Evolutionary conservation across 306 rosid species (phyloP), one percentile per base, ranked within the genome.

Genomic region (Elaeagnus macrophylla): DNA sequence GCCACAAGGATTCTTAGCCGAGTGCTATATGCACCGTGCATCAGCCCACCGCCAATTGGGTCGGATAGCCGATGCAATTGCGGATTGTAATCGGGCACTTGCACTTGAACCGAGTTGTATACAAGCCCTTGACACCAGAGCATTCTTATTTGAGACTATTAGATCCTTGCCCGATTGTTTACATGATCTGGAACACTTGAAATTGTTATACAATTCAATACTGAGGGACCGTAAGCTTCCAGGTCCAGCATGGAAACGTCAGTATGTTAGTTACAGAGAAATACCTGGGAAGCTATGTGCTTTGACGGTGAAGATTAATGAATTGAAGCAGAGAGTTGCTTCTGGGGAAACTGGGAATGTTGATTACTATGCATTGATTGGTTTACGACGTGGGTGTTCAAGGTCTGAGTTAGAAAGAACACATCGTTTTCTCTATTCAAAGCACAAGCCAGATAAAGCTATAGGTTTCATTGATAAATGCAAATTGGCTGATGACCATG

Each of bases 161-260:
- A 81, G 95, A 38, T 87, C 95, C 66, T 71, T 93, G 52, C 94
- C 96, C 0, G 99, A 93, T 68, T 77, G 89, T 39, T 70, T 93
- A 38, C 99, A 93, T 25, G 99, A 93, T 63, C 77, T 93, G 0
- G 99, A 93, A 57, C 99, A 93, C 70, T 48, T 93, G 40, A 87
- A 87, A 54, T 95, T 93, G 11, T 60, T 93, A 64, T 93, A 93
- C 77, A 93, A 93, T 56, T 17, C 99, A 11, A 87, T 87, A 12
- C 54, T 93, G 45, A 69, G 96, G 9, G 96, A 93, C 42, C 70
- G 96, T 9, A 87, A 84, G 61, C 89, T 93, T 50, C 90, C 94
- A 0, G 96, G 99, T 49, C 96, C 96, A 0, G 84, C 84, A 0
- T 93, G 96, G 99, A 87, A 87, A 74, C 79, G 89, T n/a, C 96